These are phyloP conservation scores for Agastache rugosa DNA, from an alignment of 257 asterid genomes.

Conservation along the genomic window DNA sequence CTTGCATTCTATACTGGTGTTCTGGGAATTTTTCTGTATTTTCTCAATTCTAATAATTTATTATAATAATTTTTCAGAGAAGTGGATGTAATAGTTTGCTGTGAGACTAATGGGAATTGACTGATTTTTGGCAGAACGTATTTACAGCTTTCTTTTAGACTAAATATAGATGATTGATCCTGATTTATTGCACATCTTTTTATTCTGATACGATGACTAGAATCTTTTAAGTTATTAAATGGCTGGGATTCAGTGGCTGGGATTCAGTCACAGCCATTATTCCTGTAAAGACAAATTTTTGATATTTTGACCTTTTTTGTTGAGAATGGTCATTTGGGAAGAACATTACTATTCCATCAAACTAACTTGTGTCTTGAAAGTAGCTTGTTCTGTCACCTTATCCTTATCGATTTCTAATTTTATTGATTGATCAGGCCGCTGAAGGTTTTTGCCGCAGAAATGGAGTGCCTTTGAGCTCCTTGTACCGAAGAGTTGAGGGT, in stretches of 20 bases:
- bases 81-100: constrained; percentile 20
- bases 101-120: neutral
- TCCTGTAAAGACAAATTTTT: neutral
- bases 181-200: neutral
- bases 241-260: constrained; percentile 18
- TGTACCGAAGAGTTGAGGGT: constrained; percentile 88
- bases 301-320: neutral
- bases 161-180: constrained; percentile 3
- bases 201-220: neutral
- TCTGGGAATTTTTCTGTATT: constrained; percentile 9
- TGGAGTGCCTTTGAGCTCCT: constrained; percentile 72
- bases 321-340: neutral
- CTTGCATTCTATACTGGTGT: neutral
- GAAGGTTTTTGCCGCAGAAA: constrained; percentile 95
- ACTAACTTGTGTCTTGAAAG: constrained; percentile 26
- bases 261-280: neutral
- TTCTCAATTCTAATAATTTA: neutral
- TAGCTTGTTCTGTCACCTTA: constrained; percentile 14
- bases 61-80: neutral
- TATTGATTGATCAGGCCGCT: constrained; percentile 75
- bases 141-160: neutral
- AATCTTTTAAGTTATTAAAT: neutral
- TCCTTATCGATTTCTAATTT: constrained; percentile 32
- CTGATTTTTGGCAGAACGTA: neutral
- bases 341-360: neutral